phyloP scores from a whole-genome alignment of 2,329 filamentous ascomycete species.

The Thermomyces lanuginosus region DNA sequence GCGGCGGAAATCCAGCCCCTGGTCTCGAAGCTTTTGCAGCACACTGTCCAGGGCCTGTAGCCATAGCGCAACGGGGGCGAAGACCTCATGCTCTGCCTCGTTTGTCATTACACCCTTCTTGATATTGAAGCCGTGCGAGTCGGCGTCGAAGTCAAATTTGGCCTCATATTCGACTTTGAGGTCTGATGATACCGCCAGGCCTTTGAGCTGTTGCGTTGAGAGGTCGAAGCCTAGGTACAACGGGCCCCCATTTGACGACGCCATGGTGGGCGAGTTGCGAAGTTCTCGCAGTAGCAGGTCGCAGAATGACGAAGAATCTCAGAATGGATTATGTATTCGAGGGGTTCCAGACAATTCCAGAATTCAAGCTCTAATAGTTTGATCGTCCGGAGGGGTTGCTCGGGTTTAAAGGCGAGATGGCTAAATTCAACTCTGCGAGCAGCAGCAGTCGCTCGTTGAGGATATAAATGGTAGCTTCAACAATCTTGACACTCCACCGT shows the following conservation, averaged over 20 bases:
- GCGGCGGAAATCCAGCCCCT: slow-evolving; percentile 53
- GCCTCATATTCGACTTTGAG: slow-evolving; percentile 68
- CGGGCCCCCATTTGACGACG: slow-evolving; percentile 30
- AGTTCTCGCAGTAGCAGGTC: no score
- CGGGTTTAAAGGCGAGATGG: no score
- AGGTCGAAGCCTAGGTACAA: slow-evolving; percentile 89
- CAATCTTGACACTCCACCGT: no score
- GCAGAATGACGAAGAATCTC: no score
- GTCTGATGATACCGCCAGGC: slow-evolving; percentile 68
- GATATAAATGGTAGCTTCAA: no score
- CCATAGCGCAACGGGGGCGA: slow-evolving; percentile 85
- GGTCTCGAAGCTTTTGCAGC: slow-evolving; percentile 51
- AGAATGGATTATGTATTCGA: no score
- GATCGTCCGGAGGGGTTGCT: no score
- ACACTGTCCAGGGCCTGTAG: slow-evolving; percentile 83
- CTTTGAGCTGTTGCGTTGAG: slow-evolving; percentile 93
- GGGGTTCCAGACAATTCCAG: no score
- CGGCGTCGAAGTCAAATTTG: slow-evolving; percentile 88
- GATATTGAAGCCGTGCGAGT: slow-evolving; percentile 62
- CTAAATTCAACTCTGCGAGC: no score
- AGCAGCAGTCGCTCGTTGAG: no score
- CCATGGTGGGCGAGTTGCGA: no score
- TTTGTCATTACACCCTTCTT: slow-evolving; percentile 78
- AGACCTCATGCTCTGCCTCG: slow-evolving; percentile 71
- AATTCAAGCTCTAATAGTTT: no score